phyloP scores from a whole-genome alignment of 2,329 filamentous ascomycete species.

The Beauveria caledonica region DNA sequence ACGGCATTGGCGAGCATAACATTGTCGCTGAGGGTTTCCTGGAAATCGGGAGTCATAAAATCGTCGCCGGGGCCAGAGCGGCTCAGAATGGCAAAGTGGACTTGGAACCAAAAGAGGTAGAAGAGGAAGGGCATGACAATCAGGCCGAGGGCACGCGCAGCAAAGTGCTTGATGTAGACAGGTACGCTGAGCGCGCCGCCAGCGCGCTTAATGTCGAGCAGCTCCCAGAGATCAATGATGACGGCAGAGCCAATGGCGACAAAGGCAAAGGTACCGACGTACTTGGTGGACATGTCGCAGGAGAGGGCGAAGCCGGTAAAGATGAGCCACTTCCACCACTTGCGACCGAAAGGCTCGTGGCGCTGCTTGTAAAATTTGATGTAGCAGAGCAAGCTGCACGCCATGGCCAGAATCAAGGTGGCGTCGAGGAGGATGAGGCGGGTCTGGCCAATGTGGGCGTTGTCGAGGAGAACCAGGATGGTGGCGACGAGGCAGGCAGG shows the following conservation, averaged over 20 bases:
- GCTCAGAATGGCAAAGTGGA: conserved; percentile 86
- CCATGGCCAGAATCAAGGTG: conserved; percentile 91
- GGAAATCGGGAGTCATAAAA: conserved; percentile 98
- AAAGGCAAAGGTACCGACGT: conserved; percentile 94
- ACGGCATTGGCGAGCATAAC: conserved; percentile 81
- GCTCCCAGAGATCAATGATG: conserved; percentile 87
- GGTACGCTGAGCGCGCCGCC: conserved; percentile 71
- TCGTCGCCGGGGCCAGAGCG: conserved; percentile 92
- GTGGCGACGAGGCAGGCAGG: conserved; percentile 85
- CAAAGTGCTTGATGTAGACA: conserved; percentile 83
- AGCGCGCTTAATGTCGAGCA: conserved; percentile 80
- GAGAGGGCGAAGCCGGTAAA: conserved; percentile 90
- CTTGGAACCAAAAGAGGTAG: conserved; percentile 99
- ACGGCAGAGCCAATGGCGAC: conserved; percentile 94
- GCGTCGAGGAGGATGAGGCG: conserved; percentile 91
- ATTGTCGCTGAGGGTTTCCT: conserved; percentile 94
- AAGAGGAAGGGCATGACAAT: conserved; percentile 92
- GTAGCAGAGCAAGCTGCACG: conserved; percentile 86
- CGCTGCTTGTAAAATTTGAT: conserved; percentile 96
- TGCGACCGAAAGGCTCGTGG: conserved; percentile 79
- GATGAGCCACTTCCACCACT: conserved; percentile 99
- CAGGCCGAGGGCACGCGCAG: conserved; percentile 74
- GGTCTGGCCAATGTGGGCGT: conserved; percentile 95
- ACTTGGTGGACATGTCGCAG: conserved; percentile 98
- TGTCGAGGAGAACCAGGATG: conserved; percentile 85